Evolutionary conservation across 805 yeast genomes (phyloP).

Genomic region (Brettanomyces bruxellensis): DNA sequence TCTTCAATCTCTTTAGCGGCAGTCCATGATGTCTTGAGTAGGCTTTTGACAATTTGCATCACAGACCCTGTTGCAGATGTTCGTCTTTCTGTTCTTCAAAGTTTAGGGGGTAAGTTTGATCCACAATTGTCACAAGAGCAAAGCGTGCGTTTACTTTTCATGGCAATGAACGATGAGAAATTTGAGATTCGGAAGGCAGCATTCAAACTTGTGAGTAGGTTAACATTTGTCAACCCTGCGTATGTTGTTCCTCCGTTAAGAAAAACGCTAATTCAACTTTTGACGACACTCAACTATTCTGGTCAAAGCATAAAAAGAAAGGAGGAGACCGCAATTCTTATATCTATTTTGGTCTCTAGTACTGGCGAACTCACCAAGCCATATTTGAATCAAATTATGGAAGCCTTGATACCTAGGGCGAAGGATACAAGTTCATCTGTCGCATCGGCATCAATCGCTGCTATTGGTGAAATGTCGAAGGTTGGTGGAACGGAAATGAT

Average conservation of each 20-base stretch:
- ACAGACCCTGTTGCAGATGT: slow-evolving; percentile 86
- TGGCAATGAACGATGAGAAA: slow-evolving; percentile 85
- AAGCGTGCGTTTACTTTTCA: slow-evolving; percentile 73
- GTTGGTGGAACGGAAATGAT: slow-evolving; percentile 83
- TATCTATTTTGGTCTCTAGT: slow-evolving; percentile 65
- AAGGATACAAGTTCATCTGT: slow-evolving; percentile 69
- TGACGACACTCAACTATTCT: slow-evolving; percentile 81
- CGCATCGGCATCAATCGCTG: slow-evolving; percentile 75
- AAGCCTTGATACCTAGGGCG: slow-evolving; percentile 69
- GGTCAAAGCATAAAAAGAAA: slow-evolving; percentile 59
- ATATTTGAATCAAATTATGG: slow-evolving; percentile 84
- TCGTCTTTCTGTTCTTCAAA: slow-evolving; percentile 65
- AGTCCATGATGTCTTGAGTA: slow-evolving; percentile 77
- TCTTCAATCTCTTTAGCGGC: slow-evolving; percentile 75
- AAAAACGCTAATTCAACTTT: slow-evolving; percentile 72
- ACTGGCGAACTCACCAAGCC: slow-evolving; percentile 83
- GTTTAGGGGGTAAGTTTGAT: slow-evolving; percentile 71
- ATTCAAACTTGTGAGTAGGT: slow-evolving; percentile 70
- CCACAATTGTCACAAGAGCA: slow-evolving; percentile 93
- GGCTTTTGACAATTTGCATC: slow-evolving; percentile 70
- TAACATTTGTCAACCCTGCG: slow-evolving; percentile 86
- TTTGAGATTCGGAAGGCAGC: slow-evolving; percentile 77
- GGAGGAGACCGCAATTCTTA: slow-evolving; percentile 77
- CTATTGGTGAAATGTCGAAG: slow-evolving; percentile 80
- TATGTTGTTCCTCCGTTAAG: slow-evolving; percentile 89